Conservation (phyloP, 441 rosid genomes). For the Jatropha podagrica region DNA sequence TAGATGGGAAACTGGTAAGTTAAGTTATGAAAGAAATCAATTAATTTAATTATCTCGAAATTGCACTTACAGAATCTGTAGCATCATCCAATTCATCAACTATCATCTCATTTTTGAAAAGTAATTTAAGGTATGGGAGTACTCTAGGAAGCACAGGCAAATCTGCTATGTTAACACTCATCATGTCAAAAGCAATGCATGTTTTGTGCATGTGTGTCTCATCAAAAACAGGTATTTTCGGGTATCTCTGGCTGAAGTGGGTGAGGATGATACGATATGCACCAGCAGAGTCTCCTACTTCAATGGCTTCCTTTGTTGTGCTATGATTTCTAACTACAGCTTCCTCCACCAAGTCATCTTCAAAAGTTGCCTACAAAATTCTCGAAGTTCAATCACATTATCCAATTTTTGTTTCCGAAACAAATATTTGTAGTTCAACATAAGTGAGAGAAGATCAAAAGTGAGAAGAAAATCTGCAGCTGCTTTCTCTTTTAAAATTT, state of each 20-base stretch:
- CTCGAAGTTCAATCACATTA: not conserved
- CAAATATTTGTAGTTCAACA: too few species aligned
- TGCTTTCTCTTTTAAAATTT: not conserved
- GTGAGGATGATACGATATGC: slow-evolving; percentile 81
- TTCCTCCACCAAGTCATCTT: slow-evolving; percentile 83
- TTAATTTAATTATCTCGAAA: slow-evolving; percentile 18
- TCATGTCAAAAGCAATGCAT: slow-evolving; percentile 92
- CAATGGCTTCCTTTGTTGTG: slow-evolving; percentile 93
- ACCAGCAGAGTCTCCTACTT: slow-evolving; percentile 60
- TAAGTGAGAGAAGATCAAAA: not conserved
- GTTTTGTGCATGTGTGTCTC: slow-evolving; percentile 83
- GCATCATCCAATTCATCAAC: slow-evolving; percentile 61
- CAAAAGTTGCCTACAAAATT: slow-evolving; percentile 79
- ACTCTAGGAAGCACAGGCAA: slow-evolving; percentile 73
- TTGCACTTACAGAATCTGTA: slow-evolving; percentile 36
- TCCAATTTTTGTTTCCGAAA: too few species aligned
- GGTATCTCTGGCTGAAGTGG: slow-evolving; percentile 97
- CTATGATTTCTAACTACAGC: slow-evolving; percentile 91
- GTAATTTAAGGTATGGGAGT: slow-evolving; percentile 75
- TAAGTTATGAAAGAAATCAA: not conserved
- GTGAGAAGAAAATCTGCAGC: not conserved
- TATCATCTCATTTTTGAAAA: slow-evolving; percentile 67
- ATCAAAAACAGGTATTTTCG: slow-evolving; percentile 79
- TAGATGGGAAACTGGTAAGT: not conserved
- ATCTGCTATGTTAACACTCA: slow-evolving; percentile 90